phyloP scores from a whole-genome alignment of 2,329 filamentous ascomycete species.

The Ramularia endophylla region DNA sequence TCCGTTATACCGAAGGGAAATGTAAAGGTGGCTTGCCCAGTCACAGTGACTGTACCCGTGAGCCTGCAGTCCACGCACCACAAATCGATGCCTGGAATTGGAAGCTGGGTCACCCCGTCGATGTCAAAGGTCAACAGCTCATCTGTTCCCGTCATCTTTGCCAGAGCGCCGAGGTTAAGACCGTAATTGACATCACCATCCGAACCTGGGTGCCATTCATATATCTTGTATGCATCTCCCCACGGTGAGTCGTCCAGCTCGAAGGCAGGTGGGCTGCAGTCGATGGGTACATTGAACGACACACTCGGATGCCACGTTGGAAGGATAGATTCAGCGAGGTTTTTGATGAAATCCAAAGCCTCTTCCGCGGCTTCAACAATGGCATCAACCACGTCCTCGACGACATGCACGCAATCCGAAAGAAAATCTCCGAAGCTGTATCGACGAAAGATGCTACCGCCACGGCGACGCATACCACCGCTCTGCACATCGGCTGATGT shows the following conservation, averaged over 20 bases:
- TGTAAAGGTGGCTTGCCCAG: background rate
- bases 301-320: background rate
- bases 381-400: background rate
- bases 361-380: background rate
- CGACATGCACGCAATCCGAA: background rate
- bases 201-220: background rate
- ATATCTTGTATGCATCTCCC: background rate
- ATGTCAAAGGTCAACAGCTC: background rate
- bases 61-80: slow-evolving; percentile 2
- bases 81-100: background rate
- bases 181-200: background rate
- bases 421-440: background rate
- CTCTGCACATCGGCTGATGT: background rate
- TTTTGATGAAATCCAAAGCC: background rate
- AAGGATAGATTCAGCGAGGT: background rate
- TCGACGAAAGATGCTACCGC: background rate
- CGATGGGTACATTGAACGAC: background rate
- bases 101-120: background rate
- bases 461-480: background rate
- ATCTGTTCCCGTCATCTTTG: background rate
- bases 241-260: background rate
- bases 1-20: background rate
- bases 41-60: background rate
- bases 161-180: background rate
- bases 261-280: background rate